A percentile compares a stretch with the other conserved stretches of the same genome.
These are phyloP conservation scores for Vinca major DNA, from an alignment of 305 asterid species.

Conservation along the genomic window DNA sequence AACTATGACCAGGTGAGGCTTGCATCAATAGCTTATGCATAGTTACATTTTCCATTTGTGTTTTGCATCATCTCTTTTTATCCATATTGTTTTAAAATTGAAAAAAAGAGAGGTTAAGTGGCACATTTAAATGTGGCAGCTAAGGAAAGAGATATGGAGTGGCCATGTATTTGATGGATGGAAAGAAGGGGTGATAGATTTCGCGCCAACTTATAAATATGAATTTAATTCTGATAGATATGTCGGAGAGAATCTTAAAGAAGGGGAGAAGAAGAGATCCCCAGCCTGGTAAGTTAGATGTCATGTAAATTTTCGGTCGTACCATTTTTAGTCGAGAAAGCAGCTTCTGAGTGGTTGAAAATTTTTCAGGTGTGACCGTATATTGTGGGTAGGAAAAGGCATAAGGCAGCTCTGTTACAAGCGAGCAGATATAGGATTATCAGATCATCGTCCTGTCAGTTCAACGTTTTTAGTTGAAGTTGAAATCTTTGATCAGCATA, in stretches of 20 bases:
- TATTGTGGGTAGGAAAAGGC: slow-evolving; percentile 88
- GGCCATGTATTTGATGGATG: slow-evolving; percentile 82
- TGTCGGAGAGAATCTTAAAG: slow-evolving; percentile 54
- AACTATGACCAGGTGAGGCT: slow-evolving; percentile 53
- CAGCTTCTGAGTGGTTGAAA: slow-evolving; percentile 1
- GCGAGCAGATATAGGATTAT: slow-evolving; percentile 52
- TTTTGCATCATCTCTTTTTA: background rate
- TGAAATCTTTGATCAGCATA: slow-evolving; percentile 67
- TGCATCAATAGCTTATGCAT: background rate
- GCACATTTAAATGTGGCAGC: slow-evolving; percentile 30
- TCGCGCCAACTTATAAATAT: slow-evolving; percentile 88
- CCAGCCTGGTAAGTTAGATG: slow-evolving; percentile 70
- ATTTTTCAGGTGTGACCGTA: slow-evolving; percentile 79
- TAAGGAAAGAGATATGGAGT: slow-evolving; percentile 48
- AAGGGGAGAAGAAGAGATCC: slow-evolving; percentile 85
- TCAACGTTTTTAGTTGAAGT: slow-evolving; percentile 60
- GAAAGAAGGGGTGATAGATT: slow-evolving; percentile 73
- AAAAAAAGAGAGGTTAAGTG: slow-evolving; percentile 12
- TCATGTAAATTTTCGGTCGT: background rate
- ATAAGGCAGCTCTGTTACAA: slow-evolving; percentile 60
- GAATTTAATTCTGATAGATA: slow-evolving; percentile 65
- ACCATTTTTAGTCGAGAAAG: slow-evolving; percentile 4
- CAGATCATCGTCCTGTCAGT: slow-evolving; percentile 89
- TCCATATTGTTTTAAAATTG: background rate
- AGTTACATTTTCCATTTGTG: background rate